These are phyloP conservation scores for Ascoidea rubescens DNA, from an alignment of 805 yeast species.

Conservation along the genomic window DNA sequence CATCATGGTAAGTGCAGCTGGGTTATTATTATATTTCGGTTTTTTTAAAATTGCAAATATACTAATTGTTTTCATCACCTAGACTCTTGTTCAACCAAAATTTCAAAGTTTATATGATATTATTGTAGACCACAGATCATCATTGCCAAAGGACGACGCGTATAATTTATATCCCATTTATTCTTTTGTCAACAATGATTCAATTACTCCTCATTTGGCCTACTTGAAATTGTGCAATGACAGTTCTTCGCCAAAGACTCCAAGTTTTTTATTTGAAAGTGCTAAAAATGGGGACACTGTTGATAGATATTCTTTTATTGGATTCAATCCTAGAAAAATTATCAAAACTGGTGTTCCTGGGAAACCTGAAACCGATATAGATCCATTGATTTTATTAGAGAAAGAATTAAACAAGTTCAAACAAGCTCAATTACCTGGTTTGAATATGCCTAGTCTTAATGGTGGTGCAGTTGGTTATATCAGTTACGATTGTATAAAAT, in stretches of 20 bases:
- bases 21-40: too few species aligned
- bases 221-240: constrained; percentile 62
- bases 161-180: constrained; percentile 76
- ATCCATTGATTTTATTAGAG: constrained; percentile 69
- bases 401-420: constrained; percentile 48
- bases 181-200: constrained; percentile 59
- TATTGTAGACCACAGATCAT: constrained; percentile 16
- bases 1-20: too few species aligned
- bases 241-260: constrained; percentile 17
- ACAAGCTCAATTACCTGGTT: constrained; percentile 68
- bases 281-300: constrained; percentile 82
- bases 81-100: constrained; percentile 19
- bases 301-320: constrained; percentile 85
- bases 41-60: too few species aligned
- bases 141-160: constrained; percentile 11
- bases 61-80: too few species aligned
- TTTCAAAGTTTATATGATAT: constrained; percentile 19
- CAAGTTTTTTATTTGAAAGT: constrained; percentile 79
- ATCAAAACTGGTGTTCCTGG: constrained; percentile 70
- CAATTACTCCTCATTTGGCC: constrained; percentile 81
- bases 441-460: constrained; percentile 49
- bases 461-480: constrained; percentile 98
- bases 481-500: constrained; percentile 91
- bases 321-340: constrained; percentile 68
- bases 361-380: constrained; percentile 35